A percentile compares a stretch with the other conserved stretches of the same genome.
phyloP scores from a whole-genome alignment of 2,329 filamentous ascomycete genomes.

The Claviceps pusilla region DNA sequence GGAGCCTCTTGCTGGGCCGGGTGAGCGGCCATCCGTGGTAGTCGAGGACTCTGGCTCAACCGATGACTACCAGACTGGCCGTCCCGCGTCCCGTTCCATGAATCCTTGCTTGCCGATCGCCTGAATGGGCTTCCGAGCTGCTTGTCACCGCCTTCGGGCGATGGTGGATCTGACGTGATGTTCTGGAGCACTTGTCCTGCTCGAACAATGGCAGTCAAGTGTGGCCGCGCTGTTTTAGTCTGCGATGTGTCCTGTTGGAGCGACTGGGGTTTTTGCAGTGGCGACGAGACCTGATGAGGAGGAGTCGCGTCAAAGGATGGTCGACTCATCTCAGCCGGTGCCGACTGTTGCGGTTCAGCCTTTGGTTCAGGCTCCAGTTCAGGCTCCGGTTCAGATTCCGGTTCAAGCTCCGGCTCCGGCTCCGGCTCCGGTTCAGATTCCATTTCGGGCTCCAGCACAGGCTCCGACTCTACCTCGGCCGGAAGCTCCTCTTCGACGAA shows the following conservation, averaged over 20 bases:
- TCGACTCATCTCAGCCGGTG: constrained; percentile 11
- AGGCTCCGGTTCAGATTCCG: too few relatives aligned
- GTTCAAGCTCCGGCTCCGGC: not conserved
- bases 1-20: constrained; percentile 15
- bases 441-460: not conserved
- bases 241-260: constrained; percentile 14
- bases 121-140: constrained; percentile 42
- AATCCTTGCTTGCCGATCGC: constrained; percentile 22
- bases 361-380: not conserved
- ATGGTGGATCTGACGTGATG: constrained; percentile 43
- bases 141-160: constrained; percentile 35
- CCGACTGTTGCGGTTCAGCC: constrained; percentile 2
- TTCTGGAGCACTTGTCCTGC: constrained; percentile 41
- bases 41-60: constrained; percentile 17
- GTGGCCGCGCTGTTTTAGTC: constrained; percentile 24
- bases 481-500: not conserved
- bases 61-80: constrained; percentile 11
- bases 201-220: constrained; percentile 42
- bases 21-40: constrained; percentile 8
- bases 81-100: constrained; percentile 16
- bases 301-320: constrained; percentile 15
- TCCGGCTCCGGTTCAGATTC: not conserved
- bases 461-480: not conserved
- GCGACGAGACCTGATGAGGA: constrained; percentile 23
- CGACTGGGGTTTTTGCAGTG: constrained; percentile 20